Conservation (phyloP, 139 green algal genomes). For the Zygnema cylindricum region DNA sequence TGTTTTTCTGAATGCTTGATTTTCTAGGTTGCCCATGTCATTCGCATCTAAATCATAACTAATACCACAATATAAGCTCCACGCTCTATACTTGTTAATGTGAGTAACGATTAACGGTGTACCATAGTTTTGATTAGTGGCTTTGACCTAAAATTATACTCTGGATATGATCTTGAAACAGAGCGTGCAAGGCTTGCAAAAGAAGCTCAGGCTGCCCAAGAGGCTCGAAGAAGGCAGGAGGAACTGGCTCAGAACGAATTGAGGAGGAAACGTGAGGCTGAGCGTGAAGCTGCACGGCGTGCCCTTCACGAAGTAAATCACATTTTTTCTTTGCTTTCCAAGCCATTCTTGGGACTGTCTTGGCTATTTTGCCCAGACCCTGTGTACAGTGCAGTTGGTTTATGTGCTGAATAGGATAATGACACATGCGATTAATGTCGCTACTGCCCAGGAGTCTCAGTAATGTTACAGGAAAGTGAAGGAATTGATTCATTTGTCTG, state of each 20-base stretch:
- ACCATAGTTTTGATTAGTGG: no score
- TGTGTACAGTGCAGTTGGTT: not conserved
- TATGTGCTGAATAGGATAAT: not conserved
- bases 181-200: constrained; percentile 33
- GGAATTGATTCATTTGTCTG: no score
- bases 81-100: no score
- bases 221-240: constrained; percentile 30
- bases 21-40: no score
- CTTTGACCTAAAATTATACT: no score
- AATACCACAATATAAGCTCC: no score
- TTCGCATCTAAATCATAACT: no score
- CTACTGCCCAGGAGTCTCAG: no score
- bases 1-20: no score
- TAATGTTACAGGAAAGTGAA: no score
- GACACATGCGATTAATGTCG: no score
- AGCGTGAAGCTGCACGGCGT: constrained; percentile 26
- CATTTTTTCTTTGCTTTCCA: not conserved
- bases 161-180: not conserved
- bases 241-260: constrained; percentile 8
- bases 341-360: not conserved
- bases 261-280: constrained; percentile 16
- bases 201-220: constrained; percentile 27
- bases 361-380: not conserved
- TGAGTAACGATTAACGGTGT: no score
- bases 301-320: constrained; percentile 22